A percentile compares a stretch with the other conserved stretches of the same genome.
phyloP scores from a whole-genome alignment of 306 rosid species.

The Crataegus laevigata region DNA sequence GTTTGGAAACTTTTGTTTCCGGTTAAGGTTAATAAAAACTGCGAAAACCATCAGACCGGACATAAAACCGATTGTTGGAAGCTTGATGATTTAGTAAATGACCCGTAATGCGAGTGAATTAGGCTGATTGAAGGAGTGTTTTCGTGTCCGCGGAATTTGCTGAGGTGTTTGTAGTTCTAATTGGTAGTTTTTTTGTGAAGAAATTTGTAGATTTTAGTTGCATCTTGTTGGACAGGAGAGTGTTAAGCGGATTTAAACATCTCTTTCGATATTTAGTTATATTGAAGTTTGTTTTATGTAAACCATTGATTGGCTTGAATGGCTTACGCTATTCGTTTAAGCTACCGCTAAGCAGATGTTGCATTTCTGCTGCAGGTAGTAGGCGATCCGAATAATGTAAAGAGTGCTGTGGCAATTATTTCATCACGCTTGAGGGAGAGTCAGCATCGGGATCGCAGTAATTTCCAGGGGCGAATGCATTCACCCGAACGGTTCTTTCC shows the following conservation, averaged over 20 bases:
- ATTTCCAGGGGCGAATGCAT: conserved; percentile 71
- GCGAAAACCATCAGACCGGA: conserved; percentile 3
- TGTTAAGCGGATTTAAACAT: neutral
- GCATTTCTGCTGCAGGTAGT: conserved; percentile 55
- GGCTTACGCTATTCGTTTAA: neutral
- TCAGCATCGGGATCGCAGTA: conserved; percentile 89
- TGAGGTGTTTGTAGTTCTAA: neutral
- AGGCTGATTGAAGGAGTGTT: neutral
- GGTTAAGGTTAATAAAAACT: conserved; percentile 11
- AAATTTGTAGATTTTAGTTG: neutral
- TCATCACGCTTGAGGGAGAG: conserved; percentile 97
- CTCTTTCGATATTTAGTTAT: neutral
- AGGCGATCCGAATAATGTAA: conserved; percentile 70
- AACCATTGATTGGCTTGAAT: neutral
- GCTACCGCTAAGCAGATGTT: neutral
- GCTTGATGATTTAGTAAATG: neutral
- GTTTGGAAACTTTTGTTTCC: neutral
- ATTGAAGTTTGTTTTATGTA: neutral
- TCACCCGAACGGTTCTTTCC: conserved; percentile 79
- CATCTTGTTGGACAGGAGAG: neutral
- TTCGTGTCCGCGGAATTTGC: neutral
- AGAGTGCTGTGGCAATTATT: conserved; percentile 58
- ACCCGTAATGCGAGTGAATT: neutral
- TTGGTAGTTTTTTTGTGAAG: neutral
- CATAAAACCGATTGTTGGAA: conserved; percentile 4